Base-by-base conservation (phyloP, 2,329 filamentous ascomycete species). In the Emergomyces africanus region DNA sequence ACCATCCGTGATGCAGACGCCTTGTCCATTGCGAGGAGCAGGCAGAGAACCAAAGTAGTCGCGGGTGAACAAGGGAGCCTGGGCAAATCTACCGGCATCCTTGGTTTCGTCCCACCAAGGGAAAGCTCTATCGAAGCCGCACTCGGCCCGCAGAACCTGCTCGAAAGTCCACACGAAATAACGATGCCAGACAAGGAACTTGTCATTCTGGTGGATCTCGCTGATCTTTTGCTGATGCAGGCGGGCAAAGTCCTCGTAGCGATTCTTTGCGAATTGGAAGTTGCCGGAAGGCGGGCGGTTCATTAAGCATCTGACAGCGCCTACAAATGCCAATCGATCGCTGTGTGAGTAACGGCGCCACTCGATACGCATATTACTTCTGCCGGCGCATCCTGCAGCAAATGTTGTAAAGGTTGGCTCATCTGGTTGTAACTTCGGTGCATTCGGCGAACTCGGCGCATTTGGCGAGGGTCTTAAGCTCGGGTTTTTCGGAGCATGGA, bases 111-210 rank as follows among this genome's bases (percentile, higher is more conserved):
- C 57, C 57, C 57, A 58, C 57, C 57, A 58, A 14, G 57, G 57
- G 4, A 54, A 28, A 28, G 20, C 14, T 53, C 48, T 28, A 14
- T 37, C 5, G n/a, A 57, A 49, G 5, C 64, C 46, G 55, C 64
- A 57, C 61, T 64, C 35, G 61, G 66, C 54, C 63, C 65, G 30
- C 37, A 54, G 12, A 49, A 50, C 28, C 61, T 63, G 14, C 61
- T 67, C 51, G 49, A 57, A 54, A 55, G 65, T 23, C 58, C 66
- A 41, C 61, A 64, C 14, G 49, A 61, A 54, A 37, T 59, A 59
- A 20, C 57, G 57, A 30, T 59, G 57, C 57, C 57, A 59, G n/a
- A 54, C 8, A 9, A 59, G 35, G 39, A 59, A 59, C 23, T 48
- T 39, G 18, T 48, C 42, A 28, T 57, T 57, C 4, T 12, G 1